phyloP scores from a whole-genome alignment of 2,329 filamentous ascomycete genomes.

The Alternaria arbusti region DNA sequence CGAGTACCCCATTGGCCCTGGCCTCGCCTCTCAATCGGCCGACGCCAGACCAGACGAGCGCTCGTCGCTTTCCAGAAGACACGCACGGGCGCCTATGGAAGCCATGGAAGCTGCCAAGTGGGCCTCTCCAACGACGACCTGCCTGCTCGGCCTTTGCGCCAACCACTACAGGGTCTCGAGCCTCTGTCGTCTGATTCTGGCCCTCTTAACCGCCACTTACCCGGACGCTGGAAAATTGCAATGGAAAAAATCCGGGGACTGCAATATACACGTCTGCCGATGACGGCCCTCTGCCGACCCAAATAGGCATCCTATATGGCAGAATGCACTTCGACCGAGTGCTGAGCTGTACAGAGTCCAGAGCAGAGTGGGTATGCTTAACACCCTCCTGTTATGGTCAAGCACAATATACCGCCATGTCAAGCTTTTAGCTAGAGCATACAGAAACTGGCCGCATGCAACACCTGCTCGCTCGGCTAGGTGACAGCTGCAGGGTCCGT shows the following conservation, averaged over 20 bases:
- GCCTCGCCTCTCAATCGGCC: slow-evolving; percentile 11
- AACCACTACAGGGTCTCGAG: slow-evolving; percentile 33
- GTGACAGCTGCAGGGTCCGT: slow-evolving; percentile 10
- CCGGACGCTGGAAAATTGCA: slow-evolving; percentile 18
- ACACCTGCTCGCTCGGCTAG: neutral
- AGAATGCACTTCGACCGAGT: slow-evolving; percentile 11
- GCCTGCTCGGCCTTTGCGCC: slow-evolving; percentile 14
- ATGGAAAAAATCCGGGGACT: slow-evolving; percentile 14
- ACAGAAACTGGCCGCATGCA: slow-evolving; percentile 12
- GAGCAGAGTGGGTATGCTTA: slow-evolving; percentile 18
- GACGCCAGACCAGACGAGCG: slow-evolving; percentile 10
- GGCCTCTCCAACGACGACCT: slow-evolving; percentile 7
- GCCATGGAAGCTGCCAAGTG: slow-evolving; percentile 17
- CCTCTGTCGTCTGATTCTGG: slow-evolving; percentile 1
- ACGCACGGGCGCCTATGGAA: slow-evolving; percentile 22
- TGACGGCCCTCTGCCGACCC: neutral
- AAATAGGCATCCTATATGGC: neutral
- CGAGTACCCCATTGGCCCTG: slow-evolving; percentile 11
- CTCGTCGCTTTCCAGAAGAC: slow-evolving; percentile 27
- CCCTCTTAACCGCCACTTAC: slow-evolving; percentile 6
- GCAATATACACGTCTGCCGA: slow-evolving; percentile 5
- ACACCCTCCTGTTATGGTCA: slow-evolving; percentile 18
- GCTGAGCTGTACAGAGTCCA: slow-evolving; percentile 11
- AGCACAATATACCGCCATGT: slow-evolving; percentile 8
- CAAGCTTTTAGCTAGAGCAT: slow-evolving; percentile 8